Evolutionary conservation across 2,329 filamentous ascomycete genomes (phyloP).

Genomic region (Leptographium wingfieldii): DNA sequence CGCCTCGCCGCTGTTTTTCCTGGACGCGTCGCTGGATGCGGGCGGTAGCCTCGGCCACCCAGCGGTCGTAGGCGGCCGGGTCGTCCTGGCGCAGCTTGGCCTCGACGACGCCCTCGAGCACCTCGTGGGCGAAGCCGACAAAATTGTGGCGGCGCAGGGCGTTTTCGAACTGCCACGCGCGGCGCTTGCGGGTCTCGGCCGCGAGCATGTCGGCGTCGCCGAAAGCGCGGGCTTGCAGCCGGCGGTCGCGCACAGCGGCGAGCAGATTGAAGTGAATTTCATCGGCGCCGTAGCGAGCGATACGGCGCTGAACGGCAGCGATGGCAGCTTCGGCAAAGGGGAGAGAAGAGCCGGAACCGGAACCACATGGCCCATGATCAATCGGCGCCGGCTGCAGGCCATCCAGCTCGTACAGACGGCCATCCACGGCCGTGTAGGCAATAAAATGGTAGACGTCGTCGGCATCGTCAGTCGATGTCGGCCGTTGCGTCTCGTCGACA

Average conservation of each 20-base stretch:
- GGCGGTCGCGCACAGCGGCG: slow-evolving; percentile 77
- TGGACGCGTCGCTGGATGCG: slow-evolving; percentile 20
- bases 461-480: slow-evolving; percentile 52
- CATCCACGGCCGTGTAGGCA: slow-evolving; percentile 74
- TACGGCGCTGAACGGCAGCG: slow-evolving; percentile 70
- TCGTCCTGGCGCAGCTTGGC: slow-evolving; percentile 48
- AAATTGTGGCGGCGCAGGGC: slow-evolving; percentile 87
- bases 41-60: slow-evolving; percentile 49
- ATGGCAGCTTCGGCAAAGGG: slow-evolving; percentile 69
- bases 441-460: slow-evolving; percentile 98
- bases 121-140: slow-evolving; percentile 84
- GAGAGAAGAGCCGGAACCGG: neutral
- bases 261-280: slow-evolving; percentile 96
- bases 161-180: slow-evolving; percentile 91
- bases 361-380: slow-evolving; percentile 62
- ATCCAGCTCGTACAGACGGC: slow-evolving; percentile 83
- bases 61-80: slow-evolving; percentile 49
- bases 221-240: slow-evolving; percentile 63
- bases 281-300: slow-evolving; percentile 68
- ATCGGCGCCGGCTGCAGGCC: slow-evolving; percentile 90
- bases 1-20: slow-evolving; percentile 18
- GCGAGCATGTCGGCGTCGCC: slow-evolving; percentile 70
- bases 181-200: slow-evolving; percentile 71
- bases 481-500: slow-evolving; percentile 72
- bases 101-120: slow-evolving; percentile 74